These are phyloP conservation scores for Ustilago hordei DNA, from an alignment of 1,284 basidiomycete genomes.

Conservation along the genomic window DNA sequence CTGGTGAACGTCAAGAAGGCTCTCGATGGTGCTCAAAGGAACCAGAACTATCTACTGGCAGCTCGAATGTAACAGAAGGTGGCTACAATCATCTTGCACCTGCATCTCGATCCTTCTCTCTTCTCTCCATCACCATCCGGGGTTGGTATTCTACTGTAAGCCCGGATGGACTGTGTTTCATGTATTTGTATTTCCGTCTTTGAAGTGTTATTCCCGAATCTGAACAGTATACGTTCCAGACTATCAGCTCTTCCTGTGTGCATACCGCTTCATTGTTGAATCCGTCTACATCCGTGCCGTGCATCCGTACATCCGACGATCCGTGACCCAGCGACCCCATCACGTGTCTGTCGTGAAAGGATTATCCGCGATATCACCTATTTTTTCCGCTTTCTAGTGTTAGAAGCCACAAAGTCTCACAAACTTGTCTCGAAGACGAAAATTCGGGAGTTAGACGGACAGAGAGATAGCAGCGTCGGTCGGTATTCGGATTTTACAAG, in stretches of 20 bases:
- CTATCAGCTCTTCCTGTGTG: no score
- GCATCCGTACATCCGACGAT: no score
- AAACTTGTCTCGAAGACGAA: not conserved
- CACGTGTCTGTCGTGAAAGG: not conserved
- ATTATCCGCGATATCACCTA: not conserved
- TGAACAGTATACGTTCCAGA: no score
- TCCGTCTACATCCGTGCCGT: no score
- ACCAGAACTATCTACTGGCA: not conserved
- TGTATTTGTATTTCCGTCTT: constrained; percentile 9
- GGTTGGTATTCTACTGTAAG: not conserved
- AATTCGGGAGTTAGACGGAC: no score
- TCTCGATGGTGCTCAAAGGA: not conserved
- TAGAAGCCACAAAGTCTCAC: not conserved
- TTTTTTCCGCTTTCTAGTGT: not conserved
- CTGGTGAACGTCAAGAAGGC: not conserved
- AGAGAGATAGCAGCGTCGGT: no score
- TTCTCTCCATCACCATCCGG: no score
- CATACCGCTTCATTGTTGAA: no score
- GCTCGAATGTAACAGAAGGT: no score
- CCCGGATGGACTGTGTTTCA: not conserved
- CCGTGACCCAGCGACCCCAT: no score
- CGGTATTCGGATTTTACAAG: not conserved
- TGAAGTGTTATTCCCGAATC: no score
- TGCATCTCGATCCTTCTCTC: not conserved
- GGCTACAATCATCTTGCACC: no score